Base-by-base conservation (phyloP, 768 basidiomycete species). In the Mycena metata region DNA sequence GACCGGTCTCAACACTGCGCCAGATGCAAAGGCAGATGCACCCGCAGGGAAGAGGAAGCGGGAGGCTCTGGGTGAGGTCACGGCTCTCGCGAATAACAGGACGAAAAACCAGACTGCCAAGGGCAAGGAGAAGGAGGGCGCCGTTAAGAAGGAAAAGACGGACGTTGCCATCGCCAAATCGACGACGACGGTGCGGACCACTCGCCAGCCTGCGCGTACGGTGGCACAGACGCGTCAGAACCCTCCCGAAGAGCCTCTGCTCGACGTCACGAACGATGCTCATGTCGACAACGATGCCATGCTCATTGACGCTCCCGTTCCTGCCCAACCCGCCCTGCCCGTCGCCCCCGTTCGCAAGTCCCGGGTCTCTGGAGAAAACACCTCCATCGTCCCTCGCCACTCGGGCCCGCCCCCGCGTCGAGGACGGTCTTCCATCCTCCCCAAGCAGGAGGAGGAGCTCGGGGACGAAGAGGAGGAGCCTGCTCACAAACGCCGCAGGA, bases 401-500 rank as follows among this genome's bases (percentile, higher is more conserved):
- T 71, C 74, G 45, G 72, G 75, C 42, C 62, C 67, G n/a, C 69
- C 60, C 33, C n/a, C 57, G 11, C 74, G 69, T 49, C 60, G 67
- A 57, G 50, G 79, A 56, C 74, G 76, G 55, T 64, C 75, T 24
- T 57, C 57, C 30, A 39, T 72, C 17, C 56, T 61, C 35, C 72
- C 72, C 41, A 62, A 72, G 52, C 75, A 75, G 46, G 77, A 81
- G 6, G 83, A 82, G 16, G 86, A 88, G 30, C 85, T 86, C n/a
- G 87, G 83, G 24, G 92, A 91, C 26, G 78, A 39, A 39, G 39
- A 82, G 5, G 84, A 83, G 16, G 88, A 89, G 12, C 90, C 89
- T 19, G 88, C 83, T 3, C 86, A 85, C 73, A 95, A 95, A 84
- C 92, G 92, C 77, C 86, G 90, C 69, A 84, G 92, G 42, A 87